Base-by-base conservation (phyloP, 78 protist species). In the Trichosphaerium sp. region DNA sequence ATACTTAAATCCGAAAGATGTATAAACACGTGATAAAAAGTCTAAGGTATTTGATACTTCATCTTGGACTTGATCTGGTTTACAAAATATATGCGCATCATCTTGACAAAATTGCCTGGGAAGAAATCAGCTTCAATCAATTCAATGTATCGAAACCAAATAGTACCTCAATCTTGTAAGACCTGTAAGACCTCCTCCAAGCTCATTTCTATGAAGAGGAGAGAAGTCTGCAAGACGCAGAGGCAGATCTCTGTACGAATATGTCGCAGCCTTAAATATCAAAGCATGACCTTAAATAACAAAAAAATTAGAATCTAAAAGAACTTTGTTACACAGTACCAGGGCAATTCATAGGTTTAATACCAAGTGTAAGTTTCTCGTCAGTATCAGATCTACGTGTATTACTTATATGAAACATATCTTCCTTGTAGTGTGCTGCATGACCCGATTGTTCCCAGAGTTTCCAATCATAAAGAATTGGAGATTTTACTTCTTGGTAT, bases 271-370 rank as follows among this genome's bases (percentile, higher is more conserved):
- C 31, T 12, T 21, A 71, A 83, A 91, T 75, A 78, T 80, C 47
- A 88, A 43, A 55, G 92, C 85, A 67, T 88, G 95, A 21, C 75
- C 41, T 4, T 6, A n/a, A n/a, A n/a, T n/a, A n/a, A n/a, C n/a
- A n/a, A n/a, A n/a, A n/a, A n/a, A n/a, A n/a, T n/a, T n/a, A n/a
- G n/a, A n/a, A n/a, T n/a, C n/a, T n/a, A n/a, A n/a, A n/a, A n/a
- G n/a, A n/a, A 3, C 92, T n/a, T n/a, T n/a, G n/a, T n/a, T n/a
- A n/a, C n/a, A n/a, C 98, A 96, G 80, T 96, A 18, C 94, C 96
- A 5, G 99, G 99, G 95, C 99, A 98, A 84, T 98, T 98, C 99
- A 98, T 98, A 57, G 99, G 99, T 89, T 96, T 96, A 65, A 98
- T 73, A 28, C 92, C 93, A 60, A 72, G 78, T 32, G 40, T 58